Conservation (phyloP, 192 early-diverging fungal species). For the Allomyces macrogynus region DNA sequence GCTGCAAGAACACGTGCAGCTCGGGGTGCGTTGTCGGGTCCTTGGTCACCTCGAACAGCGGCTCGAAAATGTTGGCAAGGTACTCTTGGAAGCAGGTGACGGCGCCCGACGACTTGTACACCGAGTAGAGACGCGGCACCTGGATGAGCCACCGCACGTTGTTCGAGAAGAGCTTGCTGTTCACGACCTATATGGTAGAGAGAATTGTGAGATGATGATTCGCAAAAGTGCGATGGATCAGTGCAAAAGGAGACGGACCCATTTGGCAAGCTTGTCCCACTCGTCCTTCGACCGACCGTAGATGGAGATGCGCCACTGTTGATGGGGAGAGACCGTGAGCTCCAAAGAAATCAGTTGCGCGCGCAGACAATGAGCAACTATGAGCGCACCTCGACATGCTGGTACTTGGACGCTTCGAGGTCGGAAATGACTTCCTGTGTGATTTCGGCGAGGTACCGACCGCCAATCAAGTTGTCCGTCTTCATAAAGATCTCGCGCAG, state of each 20-base stretch:
- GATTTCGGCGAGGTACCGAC: conserved; percentile 77
- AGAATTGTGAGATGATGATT: too few species aligned
- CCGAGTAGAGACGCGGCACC: conserved; percentile 71
- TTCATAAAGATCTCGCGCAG: conserved; percentile 90
- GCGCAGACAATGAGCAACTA: too few species aligned
- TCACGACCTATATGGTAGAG: conserved; percentile 12
- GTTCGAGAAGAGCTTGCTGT: conserved; percentile 69
- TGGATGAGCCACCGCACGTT: conserved; percentile 94
- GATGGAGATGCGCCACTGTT: conserved; percentile 65
- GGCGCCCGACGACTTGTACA: conserved; percentile 46
- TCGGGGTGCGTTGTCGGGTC: conserved; percentile 70
- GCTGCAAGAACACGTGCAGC: conserved; percentile 78
- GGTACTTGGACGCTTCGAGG: conserved; percentile 84
- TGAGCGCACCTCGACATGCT: conserved; percentile 45
- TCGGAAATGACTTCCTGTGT: conserved; percentile 80
- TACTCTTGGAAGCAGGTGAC: conserved; percentile 56
- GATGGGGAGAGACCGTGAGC: too few species aligned
- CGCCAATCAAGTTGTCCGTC: conserved; percentile 75
- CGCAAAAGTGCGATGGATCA: too few species aligned
- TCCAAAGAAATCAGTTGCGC: too few species aligned
- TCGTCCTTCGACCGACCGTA: conserved; percentile 67
- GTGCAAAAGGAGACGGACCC: conserved; percentile 25
- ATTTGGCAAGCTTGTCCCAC: conserved; percentile 86
- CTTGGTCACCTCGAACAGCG: conserved; percentile 74
- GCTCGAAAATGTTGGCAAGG: conserved; percentile 66